Percentiles rank a stretch among this genome's conserved stretches.
Evolutionary conservation across 176 grass and related monocot species (phyloP).

Genomic region (Bothriochloa decipiens): DNA sequence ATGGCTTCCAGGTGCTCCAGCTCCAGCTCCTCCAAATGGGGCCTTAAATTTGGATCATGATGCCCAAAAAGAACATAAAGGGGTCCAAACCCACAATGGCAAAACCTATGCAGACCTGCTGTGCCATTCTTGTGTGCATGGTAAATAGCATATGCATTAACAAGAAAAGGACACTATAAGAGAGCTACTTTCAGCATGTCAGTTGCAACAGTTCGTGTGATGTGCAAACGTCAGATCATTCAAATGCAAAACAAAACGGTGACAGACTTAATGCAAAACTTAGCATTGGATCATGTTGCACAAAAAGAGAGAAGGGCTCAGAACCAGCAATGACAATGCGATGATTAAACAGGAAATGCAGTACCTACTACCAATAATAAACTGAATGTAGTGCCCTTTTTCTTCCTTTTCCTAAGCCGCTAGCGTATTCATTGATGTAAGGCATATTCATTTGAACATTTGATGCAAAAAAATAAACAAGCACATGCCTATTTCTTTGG

Average conservation of each 20-base stretch:
- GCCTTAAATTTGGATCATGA: neutral
- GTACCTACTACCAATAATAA: neutral
- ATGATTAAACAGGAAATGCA: neutral
- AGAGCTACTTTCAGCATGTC: neutral
- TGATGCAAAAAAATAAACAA: neutral
- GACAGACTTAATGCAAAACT: slow-evolving; percentile 1
- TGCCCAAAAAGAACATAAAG: neutral
- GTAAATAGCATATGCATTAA: neutral
- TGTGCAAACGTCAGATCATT: neutral
- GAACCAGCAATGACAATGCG: neutral
- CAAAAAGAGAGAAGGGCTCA: neutral
- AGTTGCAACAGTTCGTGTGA: neutral
- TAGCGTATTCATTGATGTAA: neutral
- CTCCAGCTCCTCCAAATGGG: neutral
- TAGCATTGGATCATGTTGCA: neutral
- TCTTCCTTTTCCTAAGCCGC: neutral
- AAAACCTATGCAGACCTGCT: neutral
- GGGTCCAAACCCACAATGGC: neutral
- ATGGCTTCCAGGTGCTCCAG: neutral
- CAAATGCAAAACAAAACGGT: neutral
- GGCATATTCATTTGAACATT: neutral
- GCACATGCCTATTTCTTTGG: slow-evolving; percentile 18
- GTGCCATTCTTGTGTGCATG: neutral
- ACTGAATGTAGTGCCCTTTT: neutral
- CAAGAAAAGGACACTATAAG: neutral